Conservation (phyloP, 2,329 filamentous ascomycete genomes). For the Furcasterigmium furcatum region DNA sequence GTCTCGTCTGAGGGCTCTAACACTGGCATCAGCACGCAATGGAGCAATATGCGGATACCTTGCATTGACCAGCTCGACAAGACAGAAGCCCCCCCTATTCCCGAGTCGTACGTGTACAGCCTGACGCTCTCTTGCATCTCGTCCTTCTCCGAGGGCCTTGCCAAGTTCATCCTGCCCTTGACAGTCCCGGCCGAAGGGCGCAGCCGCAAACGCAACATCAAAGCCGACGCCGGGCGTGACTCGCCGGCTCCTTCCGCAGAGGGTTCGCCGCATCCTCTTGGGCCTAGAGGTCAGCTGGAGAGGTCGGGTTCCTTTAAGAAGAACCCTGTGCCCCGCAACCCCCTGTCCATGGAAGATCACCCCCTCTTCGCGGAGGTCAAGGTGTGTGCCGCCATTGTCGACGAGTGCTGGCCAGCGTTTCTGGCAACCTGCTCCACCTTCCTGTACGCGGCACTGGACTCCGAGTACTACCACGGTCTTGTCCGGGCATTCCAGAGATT, state of each 20-base stretch:
- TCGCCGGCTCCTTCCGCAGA: constrained; percentile 33
- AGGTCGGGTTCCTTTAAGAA: constrained; percentile 63
- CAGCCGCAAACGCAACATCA: constrained; percentile 45
- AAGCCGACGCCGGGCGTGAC: constrained; percentile 39
- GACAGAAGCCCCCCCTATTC: constrained; percentile 74
- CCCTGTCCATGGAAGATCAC: constrained; percentile 71
- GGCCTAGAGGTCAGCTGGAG: constrained; percentile 37
- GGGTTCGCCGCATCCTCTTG: constrained; percentile 1
- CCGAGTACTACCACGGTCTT: constrained; percentile 88
- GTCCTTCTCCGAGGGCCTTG: constrained; percentile 85
- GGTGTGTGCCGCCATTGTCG: constrained; percentile 77
- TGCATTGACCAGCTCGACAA: constrained; percentile 97
- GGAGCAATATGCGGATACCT: constrained; percentile 82
- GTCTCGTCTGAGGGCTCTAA: constrained; percentile 59
- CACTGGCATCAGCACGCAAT: constrained; percentile 82
- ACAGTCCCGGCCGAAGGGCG: constrained; percentile 74
- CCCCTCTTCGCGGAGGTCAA: constrained; percentile 68
- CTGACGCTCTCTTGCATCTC: constrained; percentile 86
- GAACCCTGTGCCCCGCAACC: constrained; percentile 80
- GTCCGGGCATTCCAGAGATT: constrained; percentile 94
- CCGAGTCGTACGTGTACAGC: constrained; percentile 92
- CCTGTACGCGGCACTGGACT: constrained; percentile 84
- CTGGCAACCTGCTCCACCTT: constrained; percentile 95
- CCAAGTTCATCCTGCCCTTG: constrained; percentile 87
- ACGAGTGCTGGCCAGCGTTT: constrained; percentile 92